Evolutionary conservation across 1,139 yeast species (phyloP), one percentile per base, ranked within the genome.

Genomic region (Sugiyamaella sp.): DNA sequence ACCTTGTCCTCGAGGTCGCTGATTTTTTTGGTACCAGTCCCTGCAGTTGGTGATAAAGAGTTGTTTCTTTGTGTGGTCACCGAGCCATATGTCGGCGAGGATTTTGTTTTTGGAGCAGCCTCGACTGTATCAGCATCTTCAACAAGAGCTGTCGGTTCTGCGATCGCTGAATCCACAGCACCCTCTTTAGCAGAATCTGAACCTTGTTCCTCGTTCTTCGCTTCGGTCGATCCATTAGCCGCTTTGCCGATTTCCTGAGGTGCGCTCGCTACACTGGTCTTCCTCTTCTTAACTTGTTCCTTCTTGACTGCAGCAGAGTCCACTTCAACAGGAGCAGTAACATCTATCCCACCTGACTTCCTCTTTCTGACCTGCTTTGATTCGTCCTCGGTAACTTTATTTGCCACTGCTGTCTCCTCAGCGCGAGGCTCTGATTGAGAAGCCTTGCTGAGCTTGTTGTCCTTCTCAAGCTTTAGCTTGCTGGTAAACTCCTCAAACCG

Each of bases 1-100:
- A 76, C 74, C 54, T 71, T 74, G 56, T 63, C 68, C 3, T 55
- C 50, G 16, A 65, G 53, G 5, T 57, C 60, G 22, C 55, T 59
- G 12, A 53, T 21, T 3, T 46, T 29, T 12, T 29, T 29, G 35
- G 35, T 25, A 10, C 29, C 29, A 25, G 10, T 4, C 8, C n/a
- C 35, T 8, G 14, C 35, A 8, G 14, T 4, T 29, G 35, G n/a
- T 10, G 14, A 8, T 5, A 12, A 5, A 4, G 8, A 4, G 4
- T 29, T 29, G 35, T 29, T 29, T 29, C n/a, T 29, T 10, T 12
- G 14, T 4, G 29, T 25, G 10, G 29, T 25, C 5, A 25, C 10
- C 10, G 29, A n/a, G n/a, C n/a, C n/a, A n/a, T n/a, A n/a, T n/a
- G n/a, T n/a, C n/a, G n/a, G n/a, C n/a, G n/a, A n/a, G n/a, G n/a